Evolutionary conservation across 2,329 filamentous ascomycete species (phyloP).

Genomic region (Colletotrichum tofieldiae): DNA sequence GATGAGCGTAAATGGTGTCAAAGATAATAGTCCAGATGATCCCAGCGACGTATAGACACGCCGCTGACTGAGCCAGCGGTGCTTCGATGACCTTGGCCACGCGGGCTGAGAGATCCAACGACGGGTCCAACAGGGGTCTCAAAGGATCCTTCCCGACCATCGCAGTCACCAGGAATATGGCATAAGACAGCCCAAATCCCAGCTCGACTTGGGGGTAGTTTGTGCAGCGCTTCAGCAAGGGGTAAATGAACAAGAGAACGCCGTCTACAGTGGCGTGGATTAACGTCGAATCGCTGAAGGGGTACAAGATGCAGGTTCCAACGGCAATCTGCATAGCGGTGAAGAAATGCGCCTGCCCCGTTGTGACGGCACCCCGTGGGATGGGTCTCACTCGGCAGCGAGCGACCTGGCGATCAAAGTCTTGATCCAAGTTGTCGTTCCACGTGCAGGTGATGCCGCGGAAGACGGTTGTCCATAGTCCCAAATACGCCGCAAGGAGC

Average conservation of each 20-base stretch:
- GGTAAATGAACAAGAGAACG: constrained; percentile 50
- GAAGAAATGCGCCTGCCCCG: constrained; percentile 50
- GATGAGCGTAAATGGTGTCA: constrained; percentile 56
- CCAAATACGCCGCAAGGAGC: neutral
- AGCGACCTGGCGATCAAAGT: constrained; percentile 50
- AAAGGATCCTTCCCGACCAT: constrained; percentile 44
- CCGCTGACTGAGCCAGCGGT: neutral
- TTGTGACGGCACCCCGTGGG: constrained; percentile 52
- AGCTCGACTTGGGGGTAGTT: constrained; percentile 54
- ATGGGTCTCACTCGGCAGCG: constrained; percentile 53
- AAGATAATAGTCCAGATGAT: constrained; percentile 53
- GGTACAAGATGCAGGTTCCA: neutral
- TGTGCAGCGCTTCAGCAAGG: constrained; percentile 55
- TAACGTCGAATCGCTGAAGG: neutral
- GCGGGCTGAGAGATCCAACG: neutral
- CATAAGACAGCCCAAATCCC: constrained; percentile 52
- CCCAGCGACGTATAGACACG: constrained; percentile 45
- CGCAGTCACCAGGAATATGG: constrained; percentile 50
- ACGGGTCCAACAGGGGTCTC: neutral
- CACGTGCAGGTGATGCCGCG: constrained; percentile 43
- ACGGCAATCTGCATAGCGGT: constrained; percentile 46
- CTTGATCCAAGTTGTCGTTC: constrained; percentile 55
- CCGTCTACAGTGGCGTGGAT: constrained; percentile 45
- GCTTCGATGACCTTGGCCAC: neutral
- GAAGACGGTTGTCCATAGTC: neutral